Evolutionary conservation across 2,329 filamentous ascomycete genomes (phyloP).

Genomic region (Emergomyces orientalis): DNA sequence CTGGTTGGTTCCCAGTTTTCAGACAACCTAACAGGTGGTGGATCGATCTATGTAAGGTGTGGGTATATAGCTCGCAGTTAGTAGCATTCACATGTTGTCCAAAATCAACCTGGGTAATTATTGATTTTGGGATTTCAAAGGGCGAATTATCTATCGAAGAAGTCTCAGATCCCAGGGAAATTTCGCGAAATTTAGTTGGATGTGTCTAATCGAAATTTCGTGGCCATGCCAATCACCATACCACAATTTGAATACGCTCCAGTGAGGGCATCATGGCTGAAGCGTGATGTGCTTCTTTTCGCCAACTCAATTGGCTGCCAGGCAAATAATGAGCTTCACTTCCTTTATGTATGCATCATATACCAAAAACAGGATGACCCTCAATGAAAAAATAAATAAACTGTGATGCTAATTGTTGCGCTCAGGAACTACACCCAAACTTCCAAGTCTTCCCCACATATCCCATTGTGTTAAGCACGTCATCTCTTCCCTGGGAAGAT

Average conservation of each 20-base stretch:
- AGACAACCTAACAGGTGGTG: neutral
- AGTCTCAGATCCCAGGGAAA: too few species aligned
- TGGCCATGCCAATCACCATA: conserved; percentile 1
- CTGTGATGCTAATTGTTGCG: neutral
- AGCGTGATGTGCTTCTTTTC: conserved; percentile 81
- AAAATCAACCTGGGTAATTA: too few species aligned
- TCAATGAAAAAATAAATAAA: neutral
- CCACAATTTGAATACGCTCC: conserved; percentile 25
- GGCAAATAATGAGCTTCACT: conserved; percentile 69
- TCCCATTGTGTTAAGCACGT: conserved; percentile 63
- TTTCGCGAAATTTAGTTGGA: too few species aligned
- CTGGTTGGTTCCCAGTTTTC: neutral
- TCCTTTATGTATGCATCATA: conserved; percentile 61
- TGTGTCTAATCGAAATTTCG: neutral
- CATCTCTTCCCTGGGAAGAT: conserved; percentile 19
- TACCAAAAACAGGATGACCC: neutral
- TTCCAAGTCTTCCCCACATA: conserved; percentile 91
- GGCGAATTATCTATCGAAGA: neutral
- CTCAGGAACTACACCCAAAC: conserved; percentile 71
- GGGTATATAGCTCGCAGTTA: too few species aligned
- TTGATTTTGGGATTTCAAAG: too few species aligned
- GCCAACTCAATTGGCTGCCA: conserved; percentile 78
- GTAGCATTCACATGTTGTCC: too few species aligned
- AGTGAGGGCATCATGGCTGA: conserved; percentile 54
- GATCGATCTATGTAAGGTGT: too few species aligned